A percentile compares a stretch with the other conserved stretches of the same genome.
Evolutionary conservation across 768 basidiomycete genomes (phyloP).

Genomic region (Phylloporus rhodoxanthus): DNA sequence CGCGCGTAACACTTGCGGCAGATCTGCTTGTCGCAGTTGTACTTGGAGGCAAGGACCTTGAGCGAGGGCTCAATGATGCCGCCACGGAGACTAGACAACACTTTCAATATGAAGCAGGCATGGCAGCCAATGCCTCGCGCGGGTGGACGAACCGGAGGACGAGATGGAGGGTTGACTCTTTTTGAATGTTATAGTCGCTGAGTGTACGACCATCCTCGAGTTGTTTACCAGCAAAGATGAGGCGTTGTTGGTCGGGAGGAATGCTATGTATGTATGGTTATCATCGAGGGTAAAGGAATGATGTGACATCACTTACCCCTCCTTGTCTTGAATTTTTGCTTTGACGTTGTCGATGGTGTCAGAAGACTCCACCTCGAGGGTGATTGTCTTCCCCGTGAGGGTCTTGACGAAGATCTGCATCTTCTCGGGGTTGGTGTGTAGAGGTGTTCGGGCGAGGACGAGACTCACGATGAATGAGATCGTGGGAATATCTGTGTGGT

Average conservation of each 20-base stretch:
- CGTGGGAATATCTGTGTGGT: constrained; percentile 19
- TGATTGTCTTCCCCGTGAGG: constrained; percentile 52
- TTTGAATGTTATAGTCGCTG: constrained; percentile 97
- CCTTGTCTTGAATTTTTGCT: constrained; percentile 54
- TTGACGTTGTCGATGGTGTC: constrained; percentile 28
- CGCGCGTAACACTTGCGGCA: constrained; percentile 99
- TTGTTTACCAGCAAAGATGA: constrained; percentile 85
- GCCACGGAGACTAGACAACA: constrained; percentile 30
- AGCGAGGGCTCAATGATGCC: constrained; percentile 99
- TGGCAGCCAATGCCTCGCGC: not conserved
- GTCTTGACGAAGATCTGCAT: constrained; percentile 84
- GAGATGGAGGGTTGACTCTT: constrained; percentile 95
- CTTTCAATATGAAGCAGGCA: not conserved
- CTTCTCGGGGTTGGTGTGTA: constrained; percentile 14
- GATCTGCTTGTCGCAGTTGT: constrained; percentile 99
- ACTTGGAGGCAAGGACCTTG: constrained; percentile 94
- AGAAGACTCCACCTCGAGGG: constrained; percentile 27
- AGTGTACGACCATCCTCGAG: constrained; percentile 96
- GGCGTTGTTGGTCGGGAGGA: constrained; percentile 24
- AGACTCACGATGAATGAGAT: not conserved
- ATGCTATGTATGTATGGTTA: constrained; percentile 31
- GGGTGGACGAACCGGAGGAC: constrained; percentile 74
- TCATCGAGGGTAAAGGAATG: no score
- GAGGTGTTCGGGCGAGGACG: not conserved
- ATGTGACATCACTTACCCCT: constrained; percentile 41